Conservation (phyloP, 345 rosid genomes). For the Dovyalis caffra region DNA sequence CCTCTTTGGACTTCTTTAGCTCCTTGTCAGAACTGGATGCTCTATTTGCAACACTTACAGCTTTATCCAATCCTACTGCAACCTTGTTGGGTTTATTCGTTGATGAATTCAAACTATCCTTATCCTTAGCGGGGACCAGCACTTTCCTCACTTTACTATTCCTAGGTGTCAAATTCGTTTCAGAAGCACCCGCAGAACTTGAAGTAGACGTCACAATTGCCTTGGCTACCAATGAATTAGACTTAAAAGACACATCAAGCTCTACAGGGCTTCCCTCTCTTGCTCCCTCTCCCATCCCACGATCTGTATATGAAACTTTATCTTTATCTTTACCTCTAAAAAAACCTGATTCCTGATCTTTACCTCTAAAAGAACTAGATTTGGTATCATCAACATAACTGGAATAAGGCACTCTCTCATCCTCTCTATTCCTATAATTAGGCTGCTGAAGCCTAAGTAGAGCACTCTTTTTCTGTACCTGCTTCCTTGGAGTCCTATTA, state of each 20-base stretch:
- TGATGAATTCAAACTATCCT: constrained; percentile 30
- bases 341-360: neutral
- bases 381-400: constrained; percentile 41
- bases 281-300: constrained; percentile 38
- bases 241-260: constrained; percentile 87
- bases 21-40: constrained; percentile 30
- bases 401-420: constrained; percentile 38
- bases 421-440: constrained; percentile 49
- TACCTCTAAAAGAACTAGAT: constrained; percentile 34
- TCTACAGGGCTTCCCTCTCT: constrained; percentile 60
- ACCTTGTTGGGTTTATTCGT: constrained; percentile 23
- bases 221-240: constrained; percentile 80
- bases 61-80: constrained; percentile 22
- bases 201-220: constrained; percentile 44
- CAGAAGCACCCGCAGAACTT: constrained; percentile 30
- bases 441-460: constrained; percentile 69
- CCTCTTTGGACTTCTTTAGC: constrained; percentile 33
- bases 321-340: constrained; percentile 39
- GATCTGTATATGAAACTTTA: constrained; percentile 33
- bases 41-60: constrained; percentile 24
- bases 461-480: constrained; percentile 78
- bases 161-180: constrained; percentile 41
- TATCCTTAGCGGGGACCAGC: constrained; percentile 34
- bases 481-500: constrained; percentile 54
- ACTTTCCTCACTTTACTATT: constrained; percentile 51